Evolutionary conservation across 2,329 filamentous ascomycete genomes (phyloP), one percentile per base, ranked within the genome.

Genomic region (Didymellaceae sp.): DNA sequence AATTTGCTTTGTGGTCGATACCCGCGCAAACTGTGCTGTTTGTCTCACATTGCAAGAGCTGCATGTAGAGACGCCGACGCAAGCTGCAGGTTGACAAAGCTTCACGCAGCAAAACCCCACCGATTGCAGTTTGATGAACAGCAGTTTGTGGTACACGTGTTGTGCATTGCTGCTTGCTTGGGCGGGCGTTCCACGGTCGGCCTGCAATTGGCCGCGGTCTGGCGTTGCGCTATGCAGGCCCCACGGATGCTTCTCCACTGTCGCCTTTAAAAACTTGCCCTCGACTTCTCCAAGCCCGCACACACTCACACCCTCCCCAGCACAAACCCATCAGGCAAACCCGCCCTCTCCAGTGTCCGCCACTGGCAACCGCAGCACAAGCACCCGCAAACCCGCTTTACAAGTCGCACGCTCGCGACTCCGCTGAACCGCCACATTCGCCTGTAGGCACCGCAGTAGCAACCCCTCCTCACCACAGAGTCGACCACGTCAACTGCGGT

Each of bases 401-500:
- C 52, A 50, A 47, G 64, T 64, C 64, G 66, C 65, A 54, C 44
- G 14, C 58, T 58, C 55, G 61, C 65, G 65, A 62, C 67, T 55
- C 62, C 47, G 58, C 59, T 58, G 59, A 70, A 58, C 67, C 68
- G 70, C 69, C 70, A 70, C 68, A 54, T 57, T 57, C 39, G 63
- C 63, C 63, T 55, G 40, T 43, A 52, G 65, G 59, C 58, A 46
- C 57, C 56, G 58, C 54, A 48, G 62, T 58, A 56, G 59, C 67
- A 70, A 61, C 60, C 65, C 63, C 63, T 66, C 46, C 54, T 51
- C 54, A 64, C 60, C 58, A 57, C 61, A 58, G 54, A 54, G 61
- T 56, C 61, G 57, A 57, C 54, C 57, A 59, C 59, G 57, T 70
- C 67, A 70, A 68, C 70, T 74, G 80, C 80, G 88, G 91, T 96